Base-by-base conservation (phyloP, 495 filamentous ascomycete species). In the Penicillium goetzii region DNA sequence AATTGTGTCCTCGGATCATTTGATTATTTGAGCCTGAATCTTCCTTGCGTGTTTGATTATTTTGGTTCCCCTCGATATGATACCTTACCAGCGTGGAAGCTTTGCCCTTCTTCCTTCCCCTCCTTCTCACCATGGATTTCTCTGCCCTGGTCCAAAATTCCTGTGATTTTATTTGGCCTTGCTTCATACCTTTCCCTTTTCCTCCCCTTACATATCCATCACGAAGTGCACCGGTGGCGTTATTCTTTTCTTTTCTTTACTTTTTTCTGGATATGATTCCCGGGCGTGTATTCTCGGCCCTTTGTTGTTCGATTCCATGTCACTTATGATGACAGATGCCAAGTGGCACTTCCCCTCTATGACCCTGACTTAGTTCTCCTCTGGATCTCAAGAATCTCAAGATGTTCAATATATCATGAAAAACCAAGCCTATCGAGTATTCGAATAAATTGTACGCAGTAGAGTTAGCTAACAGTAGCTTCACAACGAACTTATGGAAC, bases 21-120 rank as follows among this genome's bases (percentile, higher is more conserved):
- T 71, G 67, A 63, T 67, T 64, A 63, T 65, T 69, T 65, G 60
- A 69, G 68, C 70, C 66, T 68, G 56, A 57, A 57, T 43, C 38
- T 60, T 63, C 40, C 63, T 58, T 68, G 62, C 61, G 63, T 64
- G 47, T 67, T 59, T 66, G 53, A 43, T 43, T 63, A 40, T 50
- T 45, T 63, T 72, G 56, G 65, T 62, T 12, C 45, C 56, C 61
- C 66, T 64, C 68, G 61, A 66, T 63, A 74, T 78, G 75, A 80
- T 78, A 80, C 75, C 75, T 76, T 68, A 63, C 57, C 63, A 60
- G 67, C 70, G 65, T 66, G 61, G 58, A 61, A 38, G 47, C 43
- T 58, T 12, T 58, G 5, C 19, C 32, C 28, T 21, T 57, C 19
- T 51, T 58, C 36, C 43, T 19, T 56, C 49, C 36, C 34, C 7